A percentile compares a stretch with the other conserved stretches of the same genome.
These are phyloP conservation scores for Heliamphora exappendiculata DNA, from an alignment of 148 eudicot species.

Conservation along the genomic window DNA sequence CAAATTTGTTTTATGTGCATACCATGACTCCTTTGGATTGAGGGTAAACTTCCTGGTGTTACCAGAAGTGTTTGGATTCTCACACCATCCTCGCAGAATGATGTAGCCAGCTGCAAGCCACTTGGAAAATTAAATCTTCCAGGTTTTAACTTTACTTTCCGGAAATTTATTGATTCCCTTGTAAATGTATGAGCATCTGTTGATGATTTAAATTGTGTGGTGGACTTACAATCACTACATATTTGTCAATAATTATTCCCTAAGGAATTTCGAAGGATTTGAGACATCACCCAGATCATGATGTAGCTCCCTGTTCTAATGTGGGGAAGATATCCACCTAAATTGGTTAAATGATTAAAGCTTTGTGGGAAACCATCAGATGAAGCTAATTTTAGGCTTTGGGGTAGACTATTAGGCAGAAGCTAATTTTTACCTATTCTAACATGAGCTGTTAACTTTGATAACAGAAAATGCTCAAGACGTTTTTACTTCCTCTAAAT, in stretches of 20 bases:
- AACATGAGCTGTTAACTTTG: not conserved
- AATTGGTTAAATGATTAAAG: no score
- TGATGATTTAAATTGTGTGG: no score
- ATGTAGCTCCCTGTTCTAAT: no score
- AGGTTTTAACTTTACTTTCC: not conserved
- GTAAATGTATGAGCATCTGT: not conserved
- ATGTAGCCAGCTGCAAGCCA: conserved; percentile 73
- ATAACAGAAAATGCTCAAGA: not conserved
- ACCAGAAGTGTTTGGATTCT: conserved; percentile 29
- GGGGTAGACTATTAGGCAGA: not conserved
- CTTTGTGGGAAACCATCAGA: not conserved
- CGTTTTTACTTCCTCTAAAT: not conserved
- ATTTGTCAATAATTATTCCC: no score
- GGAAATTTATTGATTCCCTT: not conserved
- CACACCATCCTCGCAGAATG: conserved; percentile 89
- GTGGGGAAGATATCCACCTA: no score
- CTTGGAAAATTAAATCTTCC: not conserved
- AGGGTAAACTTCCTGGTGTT: conserved; percentile 20
- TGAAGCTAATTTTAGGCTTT: not conserved
- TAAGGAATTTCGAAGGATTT: not conserved
- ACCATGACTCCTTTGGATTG: conserved; percentile 24
- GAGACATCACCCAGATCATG: not conserved
- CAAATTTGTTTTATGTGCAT: conserved; percentile 21
- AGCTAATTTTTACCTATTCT: not conserved
- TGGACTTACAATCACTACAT: no score